A percentile compares a stretch with the other conserved stretches of the same genome.
These are phyloP conservation scores for Coemansia sp. DNA, from an alignment of 192 early-diverging fungal genomes.

Conservation along the genomic window DNA sequence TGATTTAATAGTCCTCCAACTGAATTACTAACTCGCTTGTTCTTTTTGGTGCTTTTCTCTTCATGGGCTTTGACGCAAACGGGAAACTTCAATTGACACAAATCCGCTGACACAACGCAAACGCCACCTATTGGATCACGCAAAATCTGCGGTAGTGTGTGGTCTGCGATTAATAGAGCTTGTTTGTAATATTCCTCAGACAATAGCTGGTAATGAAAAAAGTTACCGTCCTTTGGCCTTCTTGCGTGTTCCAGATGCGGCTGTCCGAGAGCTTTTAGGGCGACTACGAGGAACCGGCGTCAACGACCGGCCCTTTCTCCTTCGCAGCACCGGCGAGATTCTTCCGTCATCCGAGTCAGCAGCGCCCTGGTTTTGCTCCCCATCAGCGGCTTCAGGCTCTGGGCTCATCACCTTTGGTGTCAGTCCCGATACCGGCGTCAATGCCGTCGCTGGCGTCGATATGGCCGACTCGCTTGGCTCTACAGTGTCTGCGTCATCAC, in stretches of 20 bases:
- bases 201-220: too few species aligned
- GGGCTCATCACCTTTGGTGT: slow-evolving; percentile 14
- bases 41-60: too few species aligned
- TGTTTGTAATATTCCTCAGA: too few species aligned
- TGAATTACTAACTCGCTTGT: too few species aligned
- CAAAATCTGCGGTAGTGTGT: too few species aligned
- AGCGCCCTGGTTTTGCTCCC: slow-evolving; percentile 14
- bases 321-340: slow-evolving; percentile 24
- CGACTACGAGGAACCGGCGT: slow-evolving; percentile 46
- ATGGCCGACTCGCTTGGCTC: background rate
- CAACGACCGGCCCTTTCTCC: slow-evolving; percentile 31
- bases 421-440: slow-evolving; percentile 1
- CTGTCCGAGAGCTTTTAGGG: slow-evolving; percentile 25
- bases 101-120: too few species aligned
- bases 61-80: too few species aligned
- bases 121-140: too few species aligned
- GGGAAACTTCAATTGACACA: too few species aligned
- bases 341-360: slow-evolving; percentile 24
- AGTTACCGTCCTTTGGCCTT: slow-evolving; percentile 28
- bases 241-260: slow-evolving; percentile 5
- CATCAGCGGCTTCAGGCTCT: slow-evolving; percentile 13
- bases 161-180: too few species aligned
- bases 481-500: slow-evolving; percentile 1
- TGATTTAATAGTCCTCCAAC: too few species aligned
- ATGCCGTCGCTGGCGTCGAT: slow-evolving; percentile 1